Percentiles rank a stretch among this genome's conserved stretches.
Evolutionary conservation across 2,329 filamentous ascomycete genomes (phyloP).

Genomic region (Dryadomyces quercivorus): DNA sequence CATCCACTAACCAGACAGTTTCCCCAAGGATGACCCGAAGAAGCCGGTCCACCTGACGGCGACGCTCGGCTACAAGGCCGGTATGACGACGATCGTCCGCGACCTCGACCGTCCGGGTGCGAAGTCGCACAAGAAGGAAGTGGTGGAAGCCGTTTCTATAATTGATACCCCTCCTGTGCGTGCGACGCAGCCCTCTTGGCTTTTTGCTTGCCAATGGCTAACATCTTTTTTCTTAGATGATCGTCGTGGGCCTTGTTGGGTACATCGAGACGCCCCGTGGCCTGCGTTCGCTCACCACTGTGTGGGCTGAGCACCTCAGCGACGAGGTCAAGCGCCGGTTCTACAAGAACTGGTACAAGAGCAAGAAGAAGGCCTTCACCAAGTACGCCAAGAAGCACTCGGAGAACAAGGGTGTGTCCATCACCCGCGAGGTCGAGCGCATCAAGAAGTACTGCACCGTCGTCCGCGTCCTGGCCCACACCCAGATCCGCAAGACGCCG

Average conservation of each 20-base stretch:
- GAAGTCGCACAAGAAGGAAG: slow-evolving; percentile 99
- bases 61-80: slow-evolving; percentile 98
- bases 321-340: slow-evolving; percentile 99
- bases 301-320: slow-evolving; percentile 98
- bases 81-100: slow-evolving; percentile 99
- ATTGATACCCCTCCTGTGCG: slow-evolving; percentile 93
- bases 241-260: slow-evolving; percentile 98
- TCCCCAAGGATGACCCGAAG: slow-evolving; percentile 99
- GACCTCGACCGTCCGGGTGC: slow-evolving; percentile 98
- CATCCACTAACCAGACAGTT: slow-evolving; percentile 43
- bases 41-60: slow-evolving; percentile 98
- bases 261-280: slow-evolving; percentile 99
- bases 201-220: slow-evolving; percentile 53
- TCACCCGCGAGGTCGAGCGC: slow-evolving; percentile 96
- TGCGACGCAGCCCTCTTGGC: slow-evolving; percentile 73
- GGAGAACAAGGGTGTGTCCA: slow-evolving; percentile 76
- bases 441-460: slow-evolving; percentile 99
- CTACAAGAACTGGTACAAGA: slow-evolving; percentile 99
- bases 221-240: slow-evolving; percentile 71
- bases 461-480: slow-evolving; percentile 97
- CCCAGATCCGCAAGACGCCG: slow-evolving; percentile 96
- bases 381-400: slow-evolving; percentile 99
- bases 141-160: slow-evolving; percentile 78
- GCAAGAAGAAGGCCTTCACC: slow-evolving; percentile 99
- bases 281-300: slow-evolving; percentile 97